Percentiles rank a stretch among this genome's conserved stretches.
Evolutionary conservation across 805 yeast species (phyloP).

Genomic region (Brettanomyces naardenensis): DNA sequence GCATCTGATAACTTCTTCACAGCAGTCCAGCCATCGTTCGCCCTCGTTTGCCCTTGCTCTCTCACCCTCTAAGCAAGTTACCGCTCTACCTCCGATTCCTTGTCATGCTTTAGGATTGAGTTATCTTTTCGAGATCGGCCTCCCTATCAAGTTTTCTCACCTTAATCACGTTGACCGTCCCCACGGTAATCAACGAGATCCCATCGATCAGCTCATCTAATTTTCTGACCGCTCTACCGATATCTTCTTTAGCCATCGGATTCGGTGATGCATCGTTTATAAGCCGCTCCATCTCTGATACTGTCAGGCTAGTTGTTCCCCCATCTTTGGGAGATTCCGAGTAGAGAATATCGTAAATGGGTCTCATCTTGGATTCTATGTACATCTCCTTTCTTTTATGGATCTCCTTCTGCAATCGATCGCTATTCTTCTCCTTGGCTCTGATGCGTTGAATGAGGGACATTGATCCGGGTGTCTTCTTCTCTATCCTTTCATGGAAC

Average conservation of each 20-base stretch:
- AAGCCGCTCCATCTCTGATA: constrained; percentile 10
- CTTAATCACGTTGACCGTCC: constrained; percentile 13
- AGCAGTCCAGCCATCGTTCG: no score
- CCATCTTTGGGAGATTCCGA: constrained; percentile 15
- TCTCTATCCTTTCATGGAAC: constrained; percentile 24
- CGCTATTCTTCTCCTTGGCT: constrained; percentile 25
- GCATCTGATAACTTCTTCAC: no score
- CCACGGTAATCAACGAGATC: constrained; percentile 12
- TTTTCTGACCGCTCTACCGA: constrained; percentile 7
- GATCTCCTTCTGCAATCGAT: constrained; percentile 4
- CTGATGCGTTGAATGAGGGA: constrained; percentile 31
- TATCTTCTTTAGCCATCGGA: constrained; percentile 14
- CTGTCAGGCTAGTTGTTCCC: constrained; percentile 8
- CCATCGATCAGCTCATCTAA: constrained; percentile 7
- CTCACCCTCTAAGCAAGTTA: neutral
- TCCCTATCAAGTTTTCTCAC: constrained; percentile 13
- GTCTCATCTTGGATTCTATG: constrained; percentile 13
- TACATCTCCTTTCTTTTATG: constrained; percentile 2
- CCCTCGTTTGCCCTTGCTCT: no score
- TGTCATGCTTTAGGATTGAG: neutral
- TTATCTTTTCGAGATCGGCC: constrained; percentile 9
- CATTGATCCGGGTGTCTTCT: constrained; percentile 14
- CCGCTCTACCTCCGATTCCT: neutral
- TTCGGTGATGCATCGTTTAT: constrained; percentile 15
- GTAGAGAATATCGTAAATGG: constrained; percentile 19